These are phyloP conservation scores for Schizochytrium sp. DNA, from an alignment of 108 stramenopile genomes.

Conservation along the genomic window DNA sequence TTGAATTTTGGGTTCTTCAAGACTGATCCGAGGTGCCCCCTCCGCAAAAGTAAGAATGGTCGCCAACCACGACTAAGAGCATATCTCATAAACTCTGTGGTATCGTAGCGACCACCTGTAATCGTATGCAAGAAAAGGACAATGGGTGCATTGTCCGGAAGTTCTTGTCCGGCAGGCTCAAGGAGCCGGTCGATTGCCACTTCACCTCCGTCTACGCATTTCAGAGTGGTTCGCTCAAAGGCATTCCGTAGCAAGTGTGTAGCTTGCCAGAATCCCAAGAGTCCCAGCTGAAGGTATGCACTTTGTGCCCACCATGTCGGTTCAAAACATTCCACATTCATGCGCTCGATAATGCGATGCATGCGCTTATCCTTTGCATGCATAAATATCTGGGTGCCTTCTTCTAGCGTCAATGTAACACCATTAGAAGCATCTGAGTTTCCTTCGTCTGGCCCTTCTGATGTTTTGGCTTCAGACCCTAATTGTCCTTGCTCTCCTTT, in stretches of 20 bases:
- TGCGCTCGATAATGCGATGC: not conserved
- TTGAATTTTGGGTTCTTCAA: not conserved
- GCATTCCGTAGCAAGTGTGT: not conserved
- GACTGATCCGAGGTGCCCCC: conserved; percentile 14
- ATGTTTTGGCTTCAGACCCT: too few relatives aligned
- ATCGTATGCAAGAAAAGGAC: conserved; percentile 42
- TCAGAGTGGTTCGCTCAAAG: conserved; percentile 30
- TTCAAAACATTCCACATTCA: not conserved
- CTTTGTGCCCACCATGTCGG: conserved; percentile 30
- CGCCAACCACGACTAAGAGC: conserved; percentile 4
- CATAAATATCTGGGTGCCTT: not conserved
- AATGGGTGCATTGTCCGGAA: conserved; percentile 29
- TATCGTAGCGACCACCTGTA: conserved; percentile 22
- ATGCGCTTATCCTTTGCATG: not conserved
- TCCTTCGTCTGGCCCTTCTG: too few relatives aligned
- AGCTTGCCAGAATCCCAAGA: conserved; percentile 21
- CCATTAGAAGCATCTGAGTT: too few relatives aligned
- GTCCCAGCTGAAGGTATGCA: conserved; percentile 20
- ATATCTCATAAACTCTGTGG: conserved; percentile 26
- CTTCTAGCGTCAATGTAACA: too few relatives aligned
- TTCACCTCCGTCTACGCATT: conserved; percentile 31
- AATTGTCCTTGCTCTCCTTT: too few relatives aligned
- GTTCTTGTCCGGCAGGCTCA: not conserved
- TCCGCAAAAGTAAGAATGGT: not conserved
- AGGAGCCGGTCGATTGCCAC: conserved; percentile 33